phyloP scores from a whole-genome alignment of 139 green algal species.

The Pedinophyceae sp. region DNA sequence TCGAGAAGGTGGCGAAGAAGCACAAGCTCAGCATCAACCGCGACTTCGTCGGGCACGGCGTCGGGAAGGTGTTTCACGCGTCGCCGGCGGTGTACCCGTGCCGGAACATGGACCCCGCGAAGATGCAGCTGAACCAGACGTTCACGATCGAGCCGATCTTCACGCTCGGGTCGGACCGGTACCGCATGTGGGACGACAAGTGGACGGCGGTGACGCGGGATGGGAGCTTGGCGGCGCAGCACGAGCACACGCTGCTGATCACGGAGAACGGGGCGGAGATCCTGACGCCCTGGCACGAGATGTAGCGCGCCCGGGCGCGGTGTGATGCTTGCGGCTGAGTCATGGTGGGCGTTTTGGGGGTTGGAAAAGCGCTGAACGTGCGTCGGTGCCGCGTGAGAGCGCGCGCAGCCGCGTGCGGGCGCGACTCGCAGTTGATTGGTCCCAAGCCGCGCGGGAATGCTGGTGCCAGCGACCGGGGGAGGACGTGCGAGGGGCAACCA shows the following conservation, averaged over 20 bases:
- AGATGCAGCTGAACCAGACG: constrained; percentile 63
- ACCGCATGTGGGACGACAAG: constrained; percentile 69
- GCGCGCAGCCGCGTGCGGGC: too few species aligned
- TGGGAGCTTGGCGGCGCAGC: constrained; percentile 73
- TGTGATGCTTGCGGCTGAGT: too few species aligned
- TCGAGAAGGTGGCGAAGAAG: constrained; percentile 60
- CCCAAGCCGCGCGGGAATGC: too few species aligned
- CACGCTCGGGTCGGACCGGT: constrained; percentile 26
- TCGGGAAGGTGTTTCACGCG: constrained; percentile 32
- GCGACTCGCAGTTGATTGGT: too few species aligned
- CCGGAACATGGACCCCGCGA: neutral
- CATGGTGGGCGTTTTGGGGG: too few species aligned
- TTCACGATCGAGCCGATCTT: constrained; percentile 99
- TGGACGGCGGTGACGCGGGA: constrained; percentile 89
- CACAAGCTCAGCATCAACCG: constrained; percentile 48
- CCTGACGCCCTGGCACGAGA: constrained; percentile 61
- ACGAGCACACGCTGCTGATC: constrained; percentile 92
- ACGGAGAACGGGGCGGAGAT: constrained; percentile 70
- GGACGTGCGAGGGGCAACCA: too few species aligned
- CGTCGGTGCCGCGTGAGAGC: too few species aligned
- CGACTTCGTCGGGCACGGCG: constrained; percentile 88
- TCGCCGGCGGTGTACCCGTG: neutral
- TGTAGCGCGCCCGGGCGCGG: too few species aligned
- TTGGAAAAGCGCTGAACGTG: too few species aligned
- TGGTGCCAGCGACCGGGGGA: too few species aligned